Conservation (phyloP, 805 yeast species). For the Lipomyces yamadae region DNA sequence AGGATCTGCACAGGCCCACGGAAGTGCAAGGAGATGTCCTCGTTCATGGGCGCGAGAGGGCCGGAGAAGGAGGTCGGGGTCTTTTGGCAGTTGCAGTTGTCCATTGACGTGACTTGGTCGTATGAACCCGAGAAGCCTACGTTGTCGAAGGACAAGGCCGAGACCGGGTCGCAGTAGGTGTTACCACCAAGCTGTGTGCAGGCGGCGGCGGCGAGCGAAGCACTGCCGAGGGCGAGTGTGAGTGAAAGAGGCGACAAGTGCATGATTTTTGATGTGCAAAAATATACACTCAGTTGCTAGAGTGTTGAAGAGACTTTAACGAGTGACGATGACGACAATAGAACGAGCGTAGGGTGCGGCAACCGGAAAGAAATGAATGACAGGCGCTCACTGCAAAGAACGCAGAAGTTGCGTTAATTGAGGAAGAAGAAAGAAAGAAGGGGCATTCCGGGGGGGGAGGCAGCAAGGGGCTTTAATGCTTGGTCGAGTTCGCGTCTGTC, state of each 20-base stretch:
- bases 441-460: neutral
- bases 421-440: neutral
- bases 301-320: too few relatives aligned
- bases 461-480: slow-evolving; percentile 3
- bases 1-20: slow-evolving; percentile 83
- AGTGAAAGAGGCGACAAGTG: slow-evolving; percentile 10
- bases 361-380: slow-evolving; percentile 30
- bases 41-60: slow-evolving; percentile 75
- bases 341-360: neutral
- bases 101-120: slow-evolving; percentile 79
- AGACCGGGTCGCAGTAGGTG: slow-evolving; percentile 77
- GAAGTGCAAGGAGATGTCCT: slow-evolving; percentile 85
- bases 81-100: slow-evolving; percentile 68
- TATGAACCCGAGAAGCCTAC: slow-evolving; percentile 88
- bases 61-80: slow-evolving; percentile 66
- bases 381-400: slow-evolving; percentile 12
- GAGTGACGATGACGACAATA: neutral
- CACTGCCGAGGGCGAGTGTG: slow-evolving; percentile 17
- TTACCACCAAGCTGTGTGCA: slow-evolving; percentile 56
- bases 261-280: slow-evolving; percentile 4
- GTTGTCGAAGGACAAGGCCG: slow-evolving; percentile 67
- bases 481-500: neutral
- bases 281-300: neutral
- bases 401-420: neutral
- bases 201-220: slow-evolving; percentile 21